Evolutionary conservation across 2,329 filamentous ascomycete genomes (phyloP).

Genomic region (Aspergillus fumigatus): DNA sequence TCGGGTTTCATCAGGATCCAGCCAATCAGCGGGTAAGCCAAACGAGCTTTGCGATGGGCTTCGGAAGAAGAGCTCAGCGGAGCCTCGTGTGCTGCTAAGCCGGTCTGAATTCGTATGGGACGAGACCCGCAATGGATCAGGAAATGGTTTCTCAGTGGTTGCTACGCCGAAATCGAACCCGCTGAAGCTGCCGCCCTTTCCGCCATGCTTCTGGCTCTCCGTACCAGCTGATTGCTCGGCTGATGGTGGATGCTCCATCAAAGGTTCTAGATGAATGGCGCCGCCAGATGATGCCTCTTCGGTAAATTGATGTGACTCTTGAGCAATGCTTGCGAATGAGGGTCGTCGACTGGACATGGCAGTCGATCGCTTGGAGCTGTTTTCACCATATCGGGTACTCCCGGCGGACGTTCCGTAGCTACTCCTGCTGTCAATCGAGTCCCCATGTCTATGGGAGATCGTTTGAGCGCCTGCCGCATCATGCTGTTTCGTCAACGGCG

Average conservation of each 20-base stretch:
- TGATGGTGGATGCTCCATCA: constrained; percentile 15
- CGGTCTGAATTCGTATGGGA: constrained; percentile 18
- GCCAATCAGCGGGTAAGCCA: constrained; percentile 14
- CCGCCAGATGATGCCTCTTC: constrained; percentile 34
- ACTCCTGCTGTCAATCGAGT: constrained; percentile 33
- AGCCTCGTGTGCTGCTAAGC: constrained; percentile 17
- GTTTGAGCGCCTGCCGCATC: not conserved
- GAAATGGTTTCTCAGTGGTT: constrained; percentile 2
- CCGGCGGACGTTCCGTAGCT: constrained; percentile 39
- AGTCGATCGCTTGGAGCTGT: constrained; percentile 26
- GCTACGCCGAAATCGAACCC: constrained; percentile 29
- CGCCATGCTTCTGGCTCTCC: constrained; percentile 8
- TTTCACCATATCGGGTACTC: constrained; percentile 35
- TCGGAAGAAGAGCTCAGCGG: constrained; percentile 18
- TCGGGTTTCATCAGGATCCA: constrained; percentile 17
- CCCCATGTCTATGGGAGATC: constrained; percentile 16
- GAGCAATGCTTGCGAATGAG: constrained; percentile 29
- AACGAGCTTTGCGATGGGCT: constrained; percentile 14
- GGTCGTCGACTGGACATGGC: constrained; percentile 27
- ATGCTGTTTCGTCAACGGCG: constrained; percentile 9
- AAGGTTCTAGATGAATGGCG: constrained; percentile 17
- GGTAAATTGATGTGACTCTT: constrained; percentile 24
- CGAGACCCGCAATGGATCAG: constrained; percentile 12
- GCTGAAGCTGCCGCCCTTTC: constrained; percentile 20
- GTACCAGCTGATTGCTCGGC: constrained; percentile 10